Base-by-base conservation (phyloP, 2,329 filamentous ascomycete genomes). In the Monosporascus sp. region DNA sequence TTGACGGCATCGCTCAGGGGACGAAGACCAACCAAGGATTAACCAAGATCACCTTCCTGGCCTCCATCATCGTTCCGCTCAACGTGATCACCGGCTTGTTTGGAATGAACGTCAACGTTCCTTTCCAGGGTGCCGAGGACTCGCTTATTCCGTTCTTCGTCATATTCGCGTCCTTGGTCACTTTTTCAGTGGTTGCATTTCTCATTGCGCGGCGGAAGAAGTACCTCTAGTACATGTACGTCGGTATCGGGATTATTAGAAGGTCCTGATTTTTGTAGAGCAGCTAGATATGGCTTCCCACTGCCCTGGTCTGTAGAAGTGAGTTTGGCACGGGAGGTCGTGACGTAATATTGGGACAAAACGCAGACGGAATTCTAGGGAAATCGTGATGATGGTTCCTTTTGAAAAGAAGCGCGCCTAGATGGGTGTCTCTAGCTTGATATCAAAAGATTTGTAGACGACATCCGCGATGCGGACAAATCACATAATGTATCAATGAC, bases 41-140 rank as follows among this genome's bases (percentile, higher is more conserved):
- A 14, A 92, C 90, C 74, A 96, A 97, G 75, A 94, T 99, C 63
- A 99, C 94, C 0, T 83, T 97, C 54, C 78, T 97, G 58, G 94
- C 91, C 1, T 96, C 93, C 3, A 89, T 99, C 60, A 82, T 99
- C n/a, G 92, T 99, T 54, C 94, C 94, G 3, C 83, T 99, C 60
- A 99, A 97, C 68, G 76, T 99, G 59, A 85, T 97, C 57, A 95
- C 90, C 39, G 88, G 89, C 72, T 74, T 92, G 44, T 93, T 92
- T 65, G 90, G 90, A 51, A 95, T 95, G 90, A 95, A 95, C 71
- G 89, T 95, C 1, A 66, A 69, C 4, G 86, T 94, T 17, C 89
- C 89, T 0, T 91, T 85, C 51, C 65, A 61, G 50, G 68, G 74
- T 22, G 69, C 69, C 20, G 64, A 69, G 58, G 31, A 34, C 31